A percentile compares a stretch with the other conserved stretches of the same genome.
Conservation (phyloP, 2,329 filamentous ascomycete genomes). For the Microcyclosporella mali region DNA sequence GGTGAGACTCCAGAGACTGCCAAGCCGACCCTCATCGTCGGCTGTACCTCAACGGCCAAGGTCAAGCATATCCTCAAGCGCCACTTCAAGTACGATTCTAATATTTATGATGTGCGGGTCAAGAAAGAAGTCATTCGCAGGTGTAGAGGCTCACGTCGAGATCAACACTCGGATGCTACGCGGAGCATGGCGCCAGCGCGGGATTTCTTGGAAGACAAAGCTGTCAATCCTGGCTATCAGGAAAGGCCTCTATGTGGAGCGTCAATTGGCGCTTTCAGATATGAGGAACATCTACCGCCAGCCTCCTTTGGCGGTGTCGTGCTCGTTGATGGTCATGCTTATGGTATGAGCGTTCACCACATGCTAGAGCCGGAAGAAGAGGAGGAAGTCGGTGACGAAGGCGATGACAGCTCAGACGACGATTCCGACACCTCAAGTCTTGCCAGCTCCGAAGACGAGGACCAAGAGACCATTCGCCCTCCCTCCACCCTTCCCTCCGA, state of each 20-base stretch:
- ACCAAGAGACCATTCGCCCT: slow-evolving; percentile 34
- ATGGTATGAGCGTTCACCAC: slow-evolving; percentile 95
- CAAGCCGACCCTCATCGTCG: slow-evolving; percentile 67
- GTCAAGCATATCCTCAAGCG: slow-evolving; percentile 66
- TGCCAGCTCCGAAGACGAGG: slow-evolving; percentile 51
- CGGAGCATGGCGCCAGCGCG: slow-evolving; percentile 24
- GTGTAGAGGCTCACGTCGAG: slow-evolving; percentile 31
- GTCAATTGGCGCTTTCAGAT: slow-evolving; percentile 85
- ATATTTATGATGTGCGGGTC: slow-evolving; percentile 62
- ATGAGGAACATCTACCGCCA: slow-evolving; percentile 77
- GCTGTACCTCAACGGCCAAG: slow-evolving; percentile 68
- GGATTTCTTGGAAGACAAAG: slow-evolving; percentile 25
- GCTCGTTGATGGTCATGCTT: slow-evolving; percentile 73
- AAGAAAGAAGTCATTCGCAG: slow-evolving; percentile 46
- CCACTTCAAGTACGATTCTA: slow-evolving; percentile 62
- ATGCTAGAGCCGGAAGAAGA: slow-evolving; percentile 69
- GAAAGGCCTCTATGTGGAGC: slow-evolving; percentile 74
- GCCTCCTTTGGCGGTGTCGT: slow-evolving; percentile 88
- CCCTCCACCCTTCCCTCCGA: slow-evolving; percentile 23
- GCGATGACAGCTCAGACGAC: slow-evolving; percentile 36
- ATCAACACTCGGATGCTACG: slow-evolving; percentile 18
- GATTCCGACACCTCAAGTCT: slow-evolving; percentile 29
- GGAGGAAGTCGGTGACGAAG: slow-evolving; percentile 43
- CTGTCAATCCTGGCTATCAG: slow-evolving; percentile 70
- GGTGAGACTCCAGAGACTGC: slow-evolving; percentile 62